phyloP scores from a whole-genome alignment of 306 rosid species.

The Ziziphus jujuba region DNA sequence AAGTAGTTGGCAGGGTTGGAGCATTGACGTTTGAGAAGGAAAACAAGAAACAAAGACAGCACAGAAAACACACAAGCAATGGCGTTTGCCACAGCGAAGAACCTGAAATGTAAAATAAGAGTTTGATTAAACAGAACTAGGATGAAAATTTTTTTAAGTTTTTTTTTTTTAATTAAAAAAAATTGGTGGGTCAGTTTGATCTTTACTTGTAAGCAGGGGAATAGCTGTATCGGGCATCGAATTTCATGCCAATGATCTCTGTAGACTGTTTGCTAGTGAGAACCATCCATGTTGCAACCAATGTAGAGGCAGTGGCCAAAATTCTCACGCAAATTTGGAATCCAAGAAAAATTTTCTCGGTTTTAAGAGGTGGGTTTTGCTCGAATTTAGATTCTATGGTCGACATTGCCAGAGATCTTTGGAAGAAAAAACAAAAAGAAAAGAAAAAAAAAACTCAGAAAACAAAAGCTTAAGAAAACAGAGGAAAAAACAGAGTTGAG shows the following conservation, averaged over 20 bases:
- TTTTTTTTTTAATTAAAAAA: too few relatives aligned
- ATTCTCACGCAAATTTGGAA: conserved; percentile 41
- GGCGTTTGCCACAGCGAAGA: conserved; percentile 48
- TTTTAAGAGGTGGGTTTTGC: conserved; percentile 22
- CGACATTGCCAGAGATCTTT: conserved; percentile 25
- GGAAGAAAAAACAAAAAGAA: conserved; percentile 3
- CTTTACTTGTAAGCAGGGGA: conserved; percentile 39
- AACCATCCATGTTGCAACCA: conserved; percentile 40
- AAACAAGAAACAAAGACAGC: conserved; percentile 26
- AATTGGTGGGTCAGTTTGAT: neutral
- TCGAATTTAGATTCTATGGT: conserved; percentile 29
- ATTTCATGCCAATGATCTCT: conserved; percentile 30
- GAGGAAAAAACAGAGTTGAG: neutral
- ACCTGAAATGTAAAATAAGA: conserved; percentile 32
- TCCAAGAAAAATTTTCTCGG: conserved; percentile 22
- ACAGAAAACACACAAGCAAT: conserved; percentile 37
- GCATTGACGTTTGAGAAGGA: conserved; percentile 22
- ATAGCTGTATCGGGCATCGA: conserved; percentile 45
- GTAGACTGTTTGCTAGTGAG: conserved; percentile 42
- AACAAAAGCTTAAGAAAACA: neutral
- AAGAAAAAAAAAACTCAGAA: neutral
- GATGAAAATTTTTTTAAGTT: neutral
- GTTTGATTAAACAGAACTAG: neutral
- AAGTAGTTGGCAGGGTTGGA: conserved; percentile 31
- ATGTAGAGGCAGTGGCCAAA: conserved; percentile 22